Evolutionary conservation across 345 rosid genomes (phyloP).

Genomic region (Syzygium aqueum): DNA sequence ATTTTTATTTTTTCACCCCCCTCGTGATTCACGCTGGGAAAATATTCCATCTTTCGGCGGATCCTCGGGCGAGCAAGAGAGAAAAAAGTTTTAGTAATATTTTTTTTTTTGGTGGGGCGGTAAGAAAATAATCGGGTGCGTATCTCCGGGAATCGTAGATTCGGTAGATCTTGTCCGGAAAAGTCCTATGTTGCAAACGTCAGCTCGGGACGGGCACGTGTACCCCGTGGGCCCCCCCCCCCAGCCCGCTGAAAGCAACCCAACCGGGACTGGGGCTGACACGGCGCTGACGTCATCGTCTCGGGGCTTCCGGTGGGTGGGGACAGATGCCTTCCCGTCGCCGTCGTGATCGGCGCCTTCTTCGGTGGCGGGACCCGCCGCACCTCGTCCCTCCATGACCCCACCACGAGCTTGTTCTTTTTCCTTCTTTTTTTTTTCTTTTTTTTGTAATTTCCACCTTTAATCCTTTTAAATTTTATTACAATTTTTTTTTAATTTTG

Average conservation of each 20-base stretch:
- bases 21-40: not conserved
- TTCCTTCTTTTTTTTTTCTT: too few species aligned
- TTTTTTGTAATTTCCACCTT: not conserved
- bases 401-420: not conserved
- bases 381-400: not conserved
- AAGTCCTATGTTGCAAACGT: not conserved
- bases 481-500: too few species aligned
- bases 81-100: accelerated
- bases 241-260: not conserved
- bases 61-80: too few species aligned
- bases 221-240: not conserved
- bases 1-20: too few species aligned
- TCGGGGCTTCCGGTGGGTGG: not conserved
- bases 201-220: not conserved
- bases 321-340: not conserved
- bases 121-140: not conserved
- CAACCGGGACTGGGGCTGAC: not conserved
- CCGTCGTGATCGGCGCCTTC: not conserved
- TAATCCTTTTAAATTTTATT: not conserved
- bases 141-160: not conserved
- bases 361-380: not conserved
- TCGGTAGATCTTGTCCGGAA: not conserved
- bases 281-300: not conserved
- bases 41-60: not conserved
- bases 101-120: not conserved